Base-by-base conservation (phyloP, 2,329 filamentous ascomycete species). In the Aspergillus pseudoterreus region DNA sequence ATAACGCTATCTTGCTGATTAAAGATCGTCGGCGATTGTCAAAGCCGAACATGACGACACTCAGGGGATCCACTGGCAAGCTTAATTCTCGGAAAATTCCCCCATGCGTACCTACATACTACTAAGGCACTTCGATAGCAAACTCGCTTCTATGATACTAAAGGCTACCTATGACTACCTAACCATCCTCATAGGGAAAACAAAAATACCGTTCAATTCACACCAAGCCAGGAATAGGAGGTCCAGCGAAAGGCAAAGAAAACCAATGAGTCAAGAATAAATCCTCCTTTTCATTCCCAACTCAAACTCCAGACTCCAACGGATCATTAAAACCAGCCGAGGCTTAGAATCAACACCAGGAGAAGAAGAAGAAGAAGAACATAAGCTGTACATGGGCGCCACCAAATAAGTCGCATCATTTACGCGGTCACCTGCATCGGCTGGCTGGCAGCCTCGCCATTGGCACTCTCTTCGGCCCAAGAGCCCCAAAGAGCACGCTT, bases 401-500 rank as follows among this genome's bases (percentile, higher is more conserved):
- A 21, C 30, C 24, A 17, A 19, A 41, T 17, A 22, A 14, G 8
- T 21, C 32, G 2, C 12, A 27, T 17, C n/a, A 39, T 52, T 33
- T 57, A 63, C 38, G 50, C 56, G 10, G 51, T 41, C 50, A 64
- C 57, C 52, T 71, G 64, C 21, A 60, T 60, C 47, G 63, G 49
- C 50, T 73, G 69, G 50, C 60, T 62, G 44, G 67, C 69, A 45
- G 73, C 65, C 54, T 77, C 77, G 43, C 76, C 78, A 32, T 73
- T 74, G 44, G 77, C 76, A 45, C 75, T 73, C 53, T 77, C 78
- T 77, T 97, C 94, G 0, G 94, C 94, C 94, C 94, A 99, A 35
- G 87, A 85, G 47, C 92, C 94, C 92, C 94, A 99, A 2, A 99
- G 84, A n/a, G 90, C 92, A 62, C 90, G 83, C 82, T 99, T 99